These are phyloP conservation scores for Golubevia pallescens DNA, from an alignment of 1,284 basidiomycete genomes.

Conservation along the genomic window DNA sequence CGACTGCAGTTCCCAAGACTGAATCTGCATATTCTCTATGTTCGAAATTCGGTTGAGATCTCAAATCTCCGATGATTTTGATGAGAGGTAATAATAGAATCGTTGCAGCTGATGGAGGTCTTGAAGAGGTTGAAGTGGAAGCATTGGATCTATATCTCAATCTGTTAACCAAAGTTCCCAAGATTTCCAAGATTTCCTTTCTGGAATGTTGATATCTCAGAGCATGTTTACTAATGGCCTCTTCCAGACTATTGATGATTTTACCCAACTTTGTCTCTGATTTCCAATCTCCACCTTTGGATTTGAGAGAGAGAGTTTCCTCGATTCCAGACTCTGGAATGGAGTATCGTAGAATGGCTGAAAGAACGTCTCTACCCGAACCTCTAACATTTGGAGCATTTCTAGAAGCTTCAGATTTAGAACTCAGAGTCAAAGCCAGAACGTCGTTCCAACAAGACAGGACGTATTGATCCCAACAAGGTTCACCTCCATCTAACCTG, in stretches of 20 bases:
- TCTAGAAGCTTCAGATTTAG: constrained; percentile 47
- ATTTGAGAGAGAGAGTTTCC: constrained; percentile 25
- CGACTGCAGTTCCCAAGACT: constrained; percentile 80
- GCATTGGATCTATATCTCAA: constrained; percentile 40
- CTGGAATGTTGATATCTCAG: constrained; percentile 49
- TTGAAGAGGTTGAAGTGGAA: not conserved
- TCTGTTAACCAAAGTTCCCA: constrained; percentile 43
- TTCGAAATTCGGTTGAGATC: constrained; percentile 83
- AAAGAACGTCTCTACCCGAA: constrained; percentile 41
- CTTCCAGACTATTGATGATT: constrained; percentile 39
- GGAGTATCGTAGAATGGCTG: constrained; percentile 45
- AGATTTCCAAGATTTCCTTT: constrained; percentile 44
- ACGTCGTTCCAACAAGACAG: constrained; percentile 40
- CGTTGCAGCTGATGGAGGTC: constrained; percentile 72
- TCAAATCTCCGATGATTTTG: constrained; percentile 75
- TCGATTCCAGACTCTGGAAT: constrained; percentile 44
- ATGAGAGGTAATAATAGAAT: constrained; percentile 77
- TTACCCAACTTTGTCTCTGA: constrained; percentile 22
- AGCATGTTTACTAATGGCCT: constrained; percentile 52
- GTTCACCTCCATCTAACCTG: constrained; percentile 27
- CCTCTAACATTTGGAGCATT: constrained; percentile 37
- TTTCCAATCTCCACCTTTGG: constrained; percentile 10
- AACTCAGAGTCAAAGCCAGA: constrained; percentile 36
- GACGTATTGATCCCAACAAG: constrained; percentile 32
- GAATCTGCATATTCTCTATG: constrained; percentile 86